phyloP scores from a whole-genome alignment of 495 filamentous ascomycete genomes.

The Penicillium malachiteum region DNA sequence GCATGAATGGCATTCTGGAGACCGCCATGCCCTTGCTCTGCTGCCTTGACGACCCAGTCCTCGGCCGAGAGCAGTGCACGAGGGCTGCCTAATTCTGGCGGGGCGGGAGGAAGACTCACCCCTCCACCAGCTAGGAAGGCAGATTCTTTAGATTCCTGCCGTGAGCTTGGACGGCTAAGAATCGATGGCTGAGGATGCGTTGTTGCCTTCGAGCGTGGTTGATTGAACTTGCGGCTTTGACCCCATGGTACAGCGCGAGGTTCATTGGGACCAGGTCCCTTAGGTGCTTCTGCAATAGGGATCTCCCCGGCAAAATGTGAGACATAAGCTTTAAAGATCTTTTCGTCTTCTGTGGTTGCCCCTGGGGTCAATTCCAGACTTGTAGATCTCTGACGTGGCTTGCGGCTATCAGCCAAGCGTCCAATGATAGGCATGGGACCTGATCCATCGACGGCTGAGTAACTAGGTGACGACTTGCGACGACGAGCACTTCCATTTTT shows the following conservation, averaged over 20 bases:
- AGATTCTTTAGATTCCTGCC: slow-evolving; percentile 12
- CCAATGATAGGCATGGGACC: slow-evolving; percentile 37
- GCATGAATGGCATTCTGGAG: slow-evolving; percentile 79
- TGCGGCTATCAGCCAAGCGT: slow-evolving; percentile 22
- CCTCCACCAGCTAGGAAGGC: slow-evolving; percentile 8
- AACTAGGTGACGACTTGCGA: slow-evolving; percentile 24
- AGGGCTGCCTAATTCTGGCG: slow-evolving; percentile 34
- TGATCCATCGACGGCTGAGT: slow-evolving; percentile 37
- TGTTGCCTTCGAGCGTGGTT: slow-evolving; percentile 69
- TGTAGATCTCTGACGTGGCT: slow-evolving; percentile 22
- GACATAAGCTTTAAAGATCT: slow-evolving; percentile 56
- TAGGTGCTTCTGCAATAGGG: slow-evolving; percentile 26
- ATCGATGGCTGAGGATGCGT: slow-evolving; percentile 66
- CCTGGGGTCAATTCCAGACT: slow-evolving; percentile 56
- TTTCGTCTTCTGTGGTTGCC: slow-evolving; percentile 55
- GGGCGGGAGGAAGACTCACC: slow-evolving; percentile 3
- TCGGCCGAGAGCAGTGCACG: slow-evolving; percentile 57
- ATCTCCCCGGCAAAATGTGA: slow-evolving; percentile 31
- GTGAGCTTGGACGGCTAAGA: slow-evolving; percentile 53
- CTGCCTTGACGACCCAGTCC: slow-evolving; percentile 73
- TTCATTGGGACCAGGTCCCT: slow-evolving; percentile 53
- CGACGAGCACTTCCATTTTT: slow-evolving; percentile 18
- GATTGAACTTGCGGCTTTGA: slow-evolving; percentile 57
- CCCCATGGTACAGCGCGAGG: slow-evolving; percentile 67
- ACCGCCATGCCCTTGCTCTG: slow-evolving; percentile 84